Percentiles rank a stretch among this genome's conserved stretches.
phyloP scores from a whole-genome alignment of 208 protist genomes.

The Leishmania mexicana region DNA sequence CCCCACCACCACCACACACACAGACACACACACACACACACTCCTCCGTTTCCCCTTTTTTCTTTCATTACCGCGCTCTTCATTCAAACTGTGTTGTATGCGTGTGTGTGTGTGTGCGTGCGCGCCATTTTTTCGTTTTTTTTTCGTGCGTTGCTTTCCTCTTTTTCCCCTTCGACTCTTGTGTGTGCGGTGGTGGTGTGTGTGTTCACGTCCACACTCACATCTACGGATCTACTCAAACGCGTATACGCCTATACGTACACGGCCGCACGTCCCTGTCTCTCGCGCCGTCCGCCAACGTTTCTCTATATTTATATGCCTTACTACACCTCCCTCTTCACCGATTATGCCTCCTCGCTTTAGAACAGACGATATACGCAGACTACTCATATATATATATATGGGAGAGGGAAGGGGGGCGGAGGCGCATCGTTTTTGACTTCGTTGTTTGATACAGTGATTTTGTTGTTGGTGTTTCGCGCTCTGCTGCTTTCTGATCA shows the following conservation, averaged over 20 bases:
- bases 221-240: too few species aligned
- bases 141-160: not conserved
- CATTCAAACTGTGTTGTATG: not conserved
- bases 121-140: not conserved
- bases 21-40: not conserved
- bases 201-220: not conserved
- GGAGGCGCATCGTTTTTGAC: not conserved
- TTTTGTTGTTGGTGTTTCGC: not conserved
- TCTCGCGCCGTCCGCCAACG: not conserved
- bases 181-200: not conserved
- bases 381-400: not conserved
- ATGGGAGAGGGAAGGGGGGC: not conserved
- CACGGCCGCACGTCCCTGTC: not conserved
- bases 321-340: not conserved
- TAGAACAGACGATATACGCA: not conserved
- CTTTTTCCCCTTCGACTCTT: not conserved
- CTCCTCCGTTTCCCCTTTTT: not conserved
- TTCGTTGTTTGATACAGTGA: not conserved
- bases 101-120: conserved; percentile 6
- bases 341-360: not conserved
- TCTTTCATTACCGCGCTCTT: not conserved
- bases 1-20: not conserved
- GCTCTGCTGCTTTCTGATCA: not conserved
- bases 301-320: not conserved
- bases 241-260: not conserved